phyloP scores from a whole-genome alignment of 345 rosid species.

The Dimocarpus longan region DNA sequence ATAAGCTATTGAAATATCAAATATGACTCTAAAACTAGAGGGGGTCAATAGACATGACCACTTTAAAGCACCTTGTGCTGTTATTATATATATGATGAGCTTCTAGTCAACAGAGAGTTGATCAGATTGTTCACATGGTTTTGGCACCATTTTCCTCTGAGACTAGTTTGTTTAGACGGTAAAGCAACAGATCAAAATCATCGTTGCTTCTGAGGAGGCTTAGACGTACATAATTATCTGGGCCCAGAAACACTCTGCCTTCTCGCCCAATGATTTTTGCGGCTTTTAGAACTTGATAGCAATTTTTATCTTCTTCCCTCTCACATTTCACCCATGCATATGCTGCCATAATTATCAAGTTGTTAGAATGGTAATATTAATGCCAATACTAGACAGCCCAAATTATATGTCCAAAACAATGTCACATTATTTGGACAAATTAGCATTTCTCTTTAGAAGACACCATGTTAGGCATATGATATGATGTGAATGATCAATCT shows the following conservation, averaged over 20 bases:
- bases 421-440: too few relatives aligned
- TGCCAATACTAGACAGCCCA: background rate
- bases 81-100: constrained; percentile 4
- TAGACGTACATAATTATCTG: constrained; percentile 44
- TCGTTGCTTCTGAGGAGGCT: constrained; percentile 60
- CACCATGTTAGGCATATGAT: too few relatives aligned
- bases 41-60: constrained; percentile 20
- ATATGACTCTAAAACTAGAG: background rate
- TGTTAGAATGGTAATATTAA: background rate
- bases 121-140: constrained; percentile 17
- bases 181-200: constrained; percentile 51
- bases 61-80: background rate
- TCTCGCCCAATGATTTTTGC: constrained; percentile 52
- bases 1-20: background rate
- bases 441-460: too few relatives aligned
- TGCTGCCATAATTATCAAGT: constrained; percentile 38
- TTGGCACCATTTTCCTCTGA: constrained; percentile 26
- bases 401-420: too few relatives aligned
- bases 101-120: background rate
- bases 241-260: constrained; percentile 42
- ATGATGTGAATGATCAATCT: too few relatives aligned
- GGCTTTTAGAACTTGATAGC: constrained; percentile 44
- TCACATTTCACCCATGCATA: constrained; percentile 77
- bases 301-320: constrained; percentile 48
- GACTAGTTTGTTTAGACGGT: constrained; percentile 35